phyloP scores from a whole-genome alignment of 352 stramenopile genomes.

The Phytopythium boreale region DNA sequence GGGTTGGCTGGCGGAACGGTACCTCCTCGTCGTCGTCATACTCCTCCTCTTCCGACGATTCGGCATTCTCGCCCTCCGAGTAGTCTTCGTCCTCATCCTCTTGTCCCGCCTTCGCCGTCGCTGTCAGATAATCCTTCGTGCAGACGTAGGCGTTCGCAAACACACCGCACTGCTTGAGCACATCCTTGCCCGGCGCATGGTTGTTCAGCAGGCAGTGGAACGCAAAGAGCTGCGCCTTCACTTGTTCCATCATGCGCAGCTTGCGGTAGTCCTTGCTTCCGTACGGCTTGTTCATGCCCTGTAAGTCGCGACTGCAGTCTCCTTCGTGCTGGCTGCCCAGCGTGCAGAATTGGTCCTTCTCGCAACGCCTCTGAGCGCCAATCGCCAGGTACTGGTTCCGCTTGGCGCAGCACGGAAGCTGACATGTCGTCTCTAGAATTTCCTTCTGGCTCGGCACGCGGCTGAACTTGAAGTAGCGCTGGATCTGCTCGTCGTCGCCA shows the following conservation, averaged over 20 bases:
- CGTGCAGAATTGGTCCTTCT: slow-evolving; percentile 85
- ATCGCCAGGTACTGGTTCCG: slow-evolving; percentile 63
- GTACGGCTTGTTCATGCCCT: slow-evolving; percentile 61
- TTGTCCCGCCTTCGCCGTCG: slow-evolving; percentile 34
- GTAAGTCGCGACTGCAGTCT: slow-evolving; percentile 78
- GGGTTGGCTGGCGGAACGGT: slow-evolving; percentile 28
- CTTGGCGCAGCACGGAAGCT: slow-evolving; percentile 82
- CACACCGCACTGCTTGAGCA: slow-evolving; percentile 85
- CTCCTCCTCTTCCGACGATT: slow-evolving; percentile 64
- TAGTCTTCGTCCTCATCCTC: slow-evolving; percentile 75
- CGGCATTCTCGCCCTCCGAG: slow-evolving; percentile 62
- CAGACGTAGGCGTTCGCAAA: slow-evolving; percentile 79
- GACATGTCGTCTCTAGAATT: slow-evolving; percentile 77
- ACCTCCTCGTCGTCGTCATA: slow-evolving; percentile 59
- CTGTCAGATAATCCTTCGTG: slow-evolving; percentile 59
- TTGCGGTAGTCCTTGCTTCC: slow-evolving; percentile 61
- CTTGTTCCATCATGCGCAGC: slow-evolving; percentile 80
- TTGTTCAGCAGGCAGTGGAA: slow-evolving; percentile 89
- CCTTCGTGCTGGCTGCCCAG: slow-evolving; percentile 66
- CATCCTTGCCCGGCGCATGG: slow-evolving; percentile 79
- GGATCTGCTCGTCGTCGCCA: slow-evolving; percentile 85
- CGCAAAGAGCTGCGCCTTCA: slow-evolving; percentile 86
- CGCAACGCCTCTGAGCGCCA: slow-evolving; percentile 42
- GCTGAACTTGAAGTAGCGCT: slow-evolving; percentile 88
- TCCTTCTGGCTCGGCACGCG: slow-evolving; percentile 81